Percentiles rank a stretch among this genome's conserved stretches.
These are phyloP conservation scores for Diddensiella transvaalensis DNA, from an alignment of 805 yeast species.

Conservation along the genomic window DNA sequence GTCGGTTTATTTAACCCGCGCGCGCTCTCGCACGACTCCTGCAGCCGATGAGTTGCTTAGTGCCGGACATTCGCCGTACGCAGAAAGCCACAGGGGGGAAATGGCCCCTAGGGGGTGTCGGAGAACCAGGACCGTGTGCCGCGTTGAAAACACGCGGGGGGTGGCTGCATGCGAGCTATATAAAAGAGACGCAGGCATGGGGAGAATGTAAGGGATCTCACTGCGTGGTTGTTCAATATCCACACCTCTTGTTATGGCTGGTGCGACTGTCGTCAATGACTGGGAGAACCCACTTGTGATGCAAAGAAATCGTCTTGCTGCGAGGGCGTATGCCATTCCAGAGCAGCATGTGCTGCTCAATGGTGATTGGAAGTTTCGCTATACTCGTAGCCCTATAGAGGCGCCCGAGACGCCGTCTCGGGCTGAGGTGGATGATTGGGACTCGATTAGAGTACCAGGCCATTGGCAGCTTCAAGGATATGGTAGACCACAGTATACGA, in stretches of 20 bases:
- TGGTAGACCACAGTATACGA: slow-evolving; percentile 36
- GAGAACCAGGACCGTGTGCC: neutral
- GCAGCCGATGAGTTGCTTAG: neutral
- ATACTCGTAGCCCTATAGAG: slow-evolving; percentile 7
- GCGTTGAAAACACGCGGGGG: too few species aligned
- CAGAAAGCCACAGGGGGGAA: neutral
- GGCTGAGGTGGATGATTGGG: slow-evolving; percentile 18
- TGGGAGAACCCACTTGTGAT: slow-evolving; percentile 17
- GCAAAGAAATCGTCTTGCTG: slow-evolving; percentile 16
- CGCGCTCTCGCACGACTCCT: neutral
- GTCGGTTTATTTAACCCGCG: neutral
- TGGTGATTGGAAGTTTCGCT: slow-evolving; percentile 29
- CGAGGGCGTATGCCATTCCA: slow-evolving; percentile 20
- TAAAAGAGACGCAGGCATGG: neutral
- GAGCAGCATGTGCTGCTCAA: slow-evolving; percentile 15
- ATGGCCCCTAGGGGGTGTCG: neutral
- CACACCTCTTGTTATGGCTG: neutral
- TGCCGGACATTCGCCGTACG: neutral
- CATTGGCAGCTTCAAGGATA: slow-evolving; percentile 38
- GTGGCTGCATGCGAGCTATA: too few species aligned
- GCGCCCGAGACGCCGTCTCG: slow-evolving; percentile 8
- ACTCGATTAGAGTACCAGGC: slow-evolving; percentile 31
- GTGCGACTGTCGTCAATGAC: slow-evolving; percentile 4
- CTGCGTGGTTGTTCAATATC: neutral
- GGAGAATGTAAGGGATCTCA: neutral